Base-by-base conservation (phyloP, 176 grass and related monocot genomes). In the Microstegium vimineum region DNA sequence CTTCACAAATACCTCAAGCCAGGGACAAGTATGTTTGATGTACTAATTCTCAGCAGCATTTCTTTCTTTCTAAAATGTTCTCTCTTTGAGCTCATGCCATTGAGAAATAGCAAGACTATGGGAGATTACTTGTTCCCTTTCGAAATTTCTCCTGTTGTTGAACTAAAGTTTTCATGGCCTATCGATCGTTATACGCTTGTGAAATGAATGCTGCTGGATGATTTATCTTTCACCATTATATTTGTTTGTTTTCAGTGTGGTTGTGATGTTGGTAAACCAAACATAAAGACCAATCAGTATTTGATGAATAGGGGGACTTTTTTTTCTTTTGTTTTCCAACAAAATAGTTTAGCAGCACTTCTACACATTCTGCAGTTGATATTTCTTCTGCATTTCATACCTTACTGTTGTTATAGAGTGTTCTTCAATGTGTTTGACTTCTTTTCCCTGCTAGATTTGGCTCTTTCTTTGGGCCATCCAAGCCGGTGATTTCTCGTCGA, bases 391-490 rank as follows among this genome's bases (percentile, higher is more conserved):
- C 16, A 70, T 41, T 64, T 28, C 59, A 8, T 80, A 3, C 43
- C 41, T 74, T 27, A 38, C 2, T 49, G 12, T 25, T 69, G 47
- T 31, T 40, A 60, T 71, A 43, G 2, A 20, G 5, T 52, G 23
- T 23, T 18, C 6, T 47, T 79, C 35, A 40, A 45, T 66, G 41
- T 49, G 25, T 69, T 14, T 82, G 5, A 45, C 11, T 46, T 49
- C 0, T 28, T 73, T 46, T 41, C 66, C 54, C 81, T 87, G 40
- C 30, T 86, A 94, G 95, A 82, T 98, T 95, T 82, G 95, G 95
- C 76, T 95, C 96, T 62, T 99, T 99, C 75, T 99, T 99, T 92
- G 96, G 93, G 34, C 96, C 96, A 38, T 95, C 96, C 36, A 83
- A 91, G 33, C 82, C 93, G 1, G 93, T 91, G 82, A 99, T 99